A percentile compares a stretch with the other conserved stretches of the same genome.
Evolutionary conservation across 2,329 filamentous ascomycete species (phyloP).

Genomic region (Cladophialophora immunda): DNA sequence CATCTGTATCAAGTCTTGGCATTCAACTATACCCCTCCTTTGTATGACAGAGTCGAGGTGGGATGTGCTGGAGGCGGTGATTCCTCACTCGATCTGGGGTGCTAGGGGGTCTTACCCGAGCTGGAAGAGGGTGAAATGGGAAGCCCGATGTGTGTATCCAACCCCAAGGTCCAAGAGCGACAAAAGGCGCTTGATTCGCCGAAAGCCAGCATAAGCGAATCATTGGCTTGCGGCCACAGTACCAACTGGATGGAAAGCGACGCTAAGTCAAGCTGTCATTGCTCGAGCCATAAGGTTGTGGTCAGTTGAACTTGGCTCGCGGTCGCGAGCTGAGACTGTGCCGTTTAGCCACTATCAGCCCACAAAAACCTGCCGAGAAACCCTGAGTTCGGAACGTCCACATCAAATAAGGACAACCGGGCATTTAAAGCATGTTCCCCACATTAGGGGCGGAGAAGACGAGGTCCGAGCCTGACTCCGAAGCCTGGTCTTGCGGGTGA

Average conservation of each 20-base stretch:
- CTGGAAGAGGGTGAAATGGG: neutral
- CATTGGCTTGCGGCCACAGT: neutral
- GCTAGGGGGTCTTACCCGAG: neutral
- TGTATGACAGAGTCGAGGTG: neutral
- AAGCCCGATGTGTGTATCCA: neutral
- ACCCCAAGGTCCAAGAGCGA: neutral
- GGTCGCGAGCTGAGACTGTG: neutral
- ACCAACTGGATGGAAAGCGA: neutral
- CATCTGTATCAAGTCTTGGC: neutral
- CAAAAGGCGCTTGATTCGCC: neutral
- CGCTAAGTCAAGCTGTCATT: neutral
- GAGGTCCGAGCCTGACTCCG: neutral
- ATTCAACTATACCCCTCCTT: neutral
- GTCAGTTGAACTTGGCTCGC: neutral
- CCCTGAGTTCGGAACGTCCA: neutral
- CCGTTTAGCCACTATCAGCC: neutral
- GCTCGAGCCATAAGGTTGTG: neutral
- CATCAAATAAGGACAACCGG: neutral
- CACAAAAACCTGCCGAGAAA: neutral
- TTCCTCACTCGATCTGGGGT: neutral
- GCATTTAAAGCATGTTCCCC: neutral
- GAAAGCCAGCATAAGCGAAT: neutral
- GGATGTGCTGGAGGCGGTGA: neutral
- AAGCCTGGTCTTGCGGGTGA: neutral
- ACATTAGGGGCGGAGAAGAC: neutral